A percentile compares a stretch with the other conserved stretches of the same genome.
phyloP scores from a whole-genome alignment of 176 grass and related monocot genomes.

The Elymus sibiricus region DNA sequence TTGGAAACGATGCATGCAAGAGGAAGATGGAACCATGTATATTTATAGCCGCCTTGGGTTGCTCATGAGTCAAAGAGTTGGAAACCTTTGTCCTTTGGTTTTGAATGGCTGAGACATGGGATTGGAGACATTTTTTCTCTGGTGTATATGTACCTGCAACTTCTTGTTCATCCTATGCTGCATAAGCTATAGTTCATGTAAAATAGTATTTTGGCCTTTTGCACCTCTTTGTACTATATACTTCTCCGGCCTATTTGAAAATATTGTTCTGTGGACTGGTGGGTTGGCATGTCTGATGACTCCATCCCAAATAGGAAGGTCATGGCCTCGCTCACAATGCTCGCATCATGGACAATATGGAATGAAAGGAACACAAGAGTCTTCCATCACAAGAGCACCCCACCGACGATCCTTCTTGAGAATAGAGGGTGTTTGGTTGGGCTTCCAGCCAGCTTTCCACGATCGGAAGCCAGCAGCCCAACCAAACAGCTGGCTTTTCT shows the following conservation, averaged over 20 bases:
- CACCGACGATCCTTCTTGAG: no score
- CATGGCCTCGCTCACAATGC: no score
- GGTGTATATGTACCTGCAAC: not conserved
- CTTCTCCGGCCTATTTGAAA: not conserved
- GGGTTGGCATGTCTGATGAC: no score
- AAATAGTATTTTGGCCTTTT: not conserved
- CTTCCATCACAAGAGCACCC: no score
- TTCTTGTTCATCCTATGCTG: not conserved
- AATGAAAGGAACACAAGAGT: no score
- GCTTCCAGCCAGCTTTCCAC: no score
- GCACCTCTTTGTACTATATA: not conserved
- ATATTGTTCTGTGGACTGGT: not conserved
- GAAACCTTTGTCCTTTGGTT: not conserved
- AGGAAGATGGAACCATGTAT: not conserved
- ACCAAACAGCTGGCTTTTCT: no score
- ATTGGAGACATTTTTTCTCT: slow-evolving; percentile 21
- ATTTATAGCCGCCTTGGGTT: not conserved
- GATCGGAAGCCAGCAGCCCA: no score
- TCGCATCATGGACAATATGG: no score
- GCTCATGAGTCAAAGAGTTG: not conserved
- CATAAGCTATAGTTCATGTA: not conserved
- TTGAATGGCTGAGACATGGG: not conserved
- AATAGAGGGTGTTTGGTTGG: no score
- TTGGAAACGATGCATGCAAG: not conserved
- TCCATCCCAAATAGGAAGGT: no score